phyloP scores from a whole-genome alignment of 2,329 filamentous ascomycete genomes.

The Diaporthe sp. region DNA sequence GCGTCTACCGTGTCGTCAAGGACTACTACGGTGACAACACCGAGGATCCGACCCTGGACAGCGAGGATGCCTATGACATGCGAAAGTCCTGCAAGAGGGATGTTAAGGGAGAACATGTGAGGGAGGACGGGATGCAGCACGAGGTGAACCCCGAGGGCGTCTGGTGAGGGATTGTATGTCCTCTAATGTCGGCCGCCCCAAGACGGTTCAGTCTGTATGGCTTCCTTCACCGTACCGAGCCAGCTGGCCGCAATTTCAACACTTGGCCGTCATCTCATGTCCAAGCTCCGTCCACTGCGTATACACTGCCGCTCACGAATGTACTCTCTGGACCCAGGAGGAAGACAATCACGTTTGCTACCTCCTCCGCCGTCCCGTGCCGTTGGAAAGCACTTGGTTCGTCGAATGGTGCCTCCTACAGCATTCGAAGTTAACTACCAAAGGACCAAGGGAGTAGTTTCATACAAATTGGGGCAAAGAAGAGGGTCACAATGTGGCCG shows the following conservation, averaged over 20 bases:
- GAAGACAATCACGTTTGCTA: conserved; percentile 58
- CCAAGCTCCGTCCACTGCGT: conserved; percentile 58
- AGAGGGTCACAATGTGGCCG: too few species aligned
- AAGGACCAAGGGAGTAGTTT: too few species aligned
- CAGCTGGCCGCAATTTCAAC: background rate
- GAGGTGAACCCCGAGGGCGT: conserved; percentile 87
- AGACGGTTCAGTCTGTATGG: background rate
- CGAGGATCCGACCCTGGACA: conserved; percentile 67
- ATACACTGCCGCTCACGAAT: conserved; percentile 58
- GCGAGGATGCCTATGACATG: conserved; percentile 97
- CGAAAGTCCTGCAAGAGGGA: conserved; percentile 90
- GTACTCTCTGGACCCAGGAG: conserved; percentile 57
- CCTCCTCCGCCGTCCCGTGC: conserved; percentile 59
- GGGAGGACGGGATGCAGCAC: conserved; percentile 82
- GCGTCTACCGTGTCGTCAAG: conserved; percentile 86
- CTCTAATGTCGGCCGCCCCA: background rate
- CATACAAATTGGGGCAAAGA: too few species aligned
- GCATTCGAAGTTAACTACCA: too few species aligned
- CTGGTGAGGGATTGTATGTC: conserved; percentile 64
- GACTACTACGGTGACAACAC: conserved; percentile 94
- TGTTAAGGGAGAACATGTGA: conserved; percentile 77
- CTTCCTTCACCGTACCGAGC: background rate
- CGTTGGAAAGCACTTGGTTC: conserved; percentile 55
- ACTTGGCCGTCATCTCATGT: background rate
- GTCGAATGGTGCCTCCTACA: conserved; percentile 54